phyloP scores from a whole-genome alignment of 352 stramenopile species.

The Globisporangium nagaii region DNA sequence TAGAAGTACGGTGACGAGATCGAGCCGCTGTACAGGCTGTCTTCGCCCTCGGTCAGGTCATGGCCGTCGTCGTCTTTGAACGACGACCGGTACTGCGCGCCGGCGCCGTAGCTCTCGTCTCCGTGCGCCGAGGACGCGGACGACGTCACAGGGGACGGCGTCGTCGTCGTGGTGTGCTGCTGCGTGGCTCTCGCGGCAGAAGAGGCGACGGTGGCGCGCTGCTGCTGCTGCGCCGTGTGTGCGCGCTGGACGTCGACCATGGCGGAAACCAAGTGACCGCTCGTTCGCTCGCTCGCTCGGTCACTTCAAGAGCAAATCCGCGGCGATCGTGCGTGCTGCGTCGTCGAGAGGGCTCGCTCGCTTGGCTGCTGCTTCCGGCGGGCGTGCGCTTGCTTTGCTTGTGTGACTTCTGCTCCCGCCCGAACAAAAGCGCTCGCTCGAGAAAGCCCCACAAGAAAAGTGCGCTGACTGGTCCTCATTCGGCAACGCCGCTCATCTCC shows the following conservation, averaged over 20 bases:
- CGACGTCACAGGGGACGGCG: conserved; percentile 9
- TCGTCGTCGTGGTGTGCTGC: neutral
- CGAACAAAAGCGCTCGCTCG: neutral
- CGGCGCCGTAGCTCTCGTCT: conserved; percentile 2
- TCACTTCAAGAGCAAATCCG: conserved; percentile 5
- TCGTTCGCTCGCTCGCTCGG: no score
- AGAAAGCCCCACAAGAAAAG: conserved; percentile 4
- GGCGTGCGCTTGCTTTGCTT: neutral
- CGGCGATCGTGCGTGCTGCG: neutral
- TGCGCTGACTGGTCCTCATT: conserved; percentile 1
- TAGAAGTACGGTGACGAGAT: conserved; percentile 17
- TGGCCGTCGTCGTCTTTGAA: conserved; percentile 12
- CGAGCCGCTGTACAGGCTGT: conserved; percentile 13
- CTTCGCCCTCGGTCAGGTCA: conserved; percentile 12
- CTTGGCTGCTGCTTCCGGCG: conserved; percentile 1
- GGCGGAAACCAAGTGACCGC: neutral
- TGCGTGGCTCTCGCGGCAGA: neutral
- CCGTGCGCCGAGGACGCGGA: conserved; percentile 4
- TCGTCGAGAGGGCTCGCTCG: no score
- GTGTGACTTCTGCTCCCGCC: conserved; percentile 6
- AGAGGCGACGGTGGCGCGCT: neutral
- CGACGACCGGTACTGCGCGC: conserved; percentile 4
- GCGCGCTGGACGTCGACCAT: conserved; percentile 31
- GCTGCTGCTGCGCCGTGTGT: conserved; percentile 3
- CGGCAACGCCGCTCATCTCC: neutral